Base-by-base conservation (phyloP, 1,284 basidiomycete genomes). In the Rhodofomes roseus region DNA sequence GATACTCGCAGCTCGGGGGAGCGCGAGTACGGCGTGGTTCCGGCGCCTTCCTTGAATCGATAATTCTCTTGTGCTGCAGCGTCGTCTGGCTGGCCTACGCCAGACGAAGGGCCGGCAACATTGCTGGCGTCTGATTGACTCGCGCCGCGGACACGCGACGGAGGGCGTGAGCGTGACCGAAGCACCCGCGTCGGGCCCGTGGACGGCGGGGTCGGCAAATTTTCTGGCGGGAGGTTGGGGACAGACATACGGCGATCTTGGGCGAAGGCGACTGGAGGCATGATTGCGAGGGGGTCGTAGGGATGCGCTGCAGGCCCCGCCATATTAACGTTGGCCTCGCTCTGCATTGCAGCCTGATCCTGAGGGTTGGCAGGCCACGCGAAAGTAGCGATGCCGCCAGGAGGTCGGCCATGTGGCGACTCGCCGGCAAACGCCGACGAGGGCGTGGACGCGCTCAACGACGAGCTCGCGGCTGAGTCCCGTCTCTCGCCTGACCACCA, bases 1-100 rank as follows among this genome's bases (percentile, higher is more conserved):
- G 92, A 95, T 46, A 97, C 86, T 56, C 95, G 85, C 46, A 98
- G 80, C 73, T 98, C 95, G 3, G 95, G 95, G 0, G 92, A 95
- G 61, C 95, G 89, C 57, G 95, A 95, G 74, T 97, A 98, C 4
- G 94, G 93, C 14, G 92, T 92, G 22, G 79, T 66, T 55, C 84
- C 80, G 14, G 77, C n/a, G n/a, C n/a, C 60, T 39, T 87, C 82
- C 73, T 85, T 82, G 20, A 40, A 12, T 51, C 57, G 58, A 52
- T 62, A 57, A 51, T 68, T 61, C 34, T 62, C 61, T 43, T 69
- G 58, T 41, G 68, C 59, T 1, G 63, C 65, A 48, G 71, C 70
- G 18, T 70, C 71, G 46, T 67, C 62, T 14, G 59, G 60, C 58
- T 60, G 68, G 60, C 82, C 81, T 56, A 83, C 79, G 59, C 60